Evolutionary conservation across 148 eudicot species (phyloP).

Genomic region (Polygonum maritimum): DNA sequence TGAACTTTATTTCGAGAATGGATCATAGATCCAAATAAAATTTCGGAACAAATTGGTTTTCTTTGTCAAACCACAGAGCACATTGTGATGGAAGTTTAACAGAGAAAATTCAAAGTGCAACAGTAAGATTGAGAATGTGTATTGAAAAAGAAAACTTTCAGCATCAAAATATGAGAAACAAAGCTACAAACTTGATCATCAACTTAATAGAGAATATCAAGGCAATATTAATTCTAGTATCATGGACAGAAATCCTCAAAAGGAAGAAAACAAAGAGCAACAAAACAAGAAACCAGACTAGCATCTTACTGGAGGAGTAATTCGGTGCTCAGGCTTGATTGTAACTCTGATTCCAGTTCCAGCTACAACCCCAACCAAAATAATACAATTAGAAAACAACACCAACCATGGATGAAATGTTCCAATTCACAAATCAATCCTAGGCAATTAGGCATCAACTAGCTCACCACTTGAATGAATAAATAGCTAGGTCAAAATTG

Average conservation of each 20-base stretch:
- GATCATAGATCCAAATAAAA: neutral
- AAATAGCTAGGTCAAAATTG: neutral
- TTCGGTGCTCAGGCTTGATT: constrained; percentile 67
- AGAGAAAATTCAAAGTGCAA: neutral
- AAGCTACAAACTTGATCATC: neutral
- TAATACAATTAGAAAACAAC: neutral
- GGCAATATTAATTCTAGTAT: neutral
- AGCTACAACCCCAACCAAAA: constrained; percentile 31
- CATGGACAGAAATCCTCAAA: neutral
- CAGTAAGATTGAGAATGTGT: neutral
- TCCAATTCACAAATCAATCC: neutral
- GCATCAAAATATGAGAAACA: neutral
- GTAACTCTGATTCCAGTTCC: constrained; percentile 81
- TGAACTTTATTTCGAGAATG: neutral
- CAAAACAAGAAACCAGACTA: constrained; percentile 1
- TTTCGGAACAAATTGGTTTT: neutral
- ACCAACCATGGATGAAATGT: neutral
- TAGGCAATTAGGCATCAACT: neutral
- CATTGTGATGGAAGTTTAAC: neutral
- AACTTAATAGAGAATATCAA: neutral
- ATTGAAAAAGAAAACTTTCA: neutral
- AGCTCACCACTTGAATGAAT: neutral
- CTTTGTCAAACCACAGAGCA: neutral
- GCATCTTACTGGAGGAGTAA: constrained; percentile 75
- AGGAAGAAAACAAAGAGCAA: neutral